Conservation (phyloP, 805 yeast species). For the Saccharomycopsis javanensis region DNA sequence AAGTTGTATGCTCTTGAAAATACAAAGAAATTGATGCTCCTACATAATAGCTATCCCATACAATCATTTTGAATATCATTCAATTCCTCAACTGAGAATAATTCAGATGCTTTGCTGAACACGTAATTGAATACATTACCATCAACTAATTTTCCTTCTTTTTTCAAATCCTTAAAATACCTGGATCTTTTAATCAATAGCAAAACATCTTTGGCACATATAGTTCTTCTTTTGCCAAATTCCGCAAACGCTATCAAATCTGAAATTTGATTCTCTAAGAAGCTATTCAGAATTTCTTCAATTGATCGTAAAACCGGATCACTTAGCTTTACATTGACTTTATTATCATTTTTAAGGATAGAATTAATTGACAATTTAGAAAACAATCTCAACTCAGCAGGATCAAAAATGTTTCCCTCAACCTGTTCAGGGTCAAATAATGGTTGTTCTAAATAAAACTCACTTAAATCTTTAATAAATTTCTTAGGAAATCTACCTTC, state of each 20-base stretch:
- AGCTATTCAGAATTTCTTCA: constrained; percentile 6
- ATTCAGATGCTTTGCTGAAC: constrained; percentile 2
- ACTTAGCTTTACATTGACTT: neutral
- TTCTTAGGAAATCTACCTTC: constrained; percentile 3
- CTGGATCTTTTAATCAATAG: constrained; percentile 11
- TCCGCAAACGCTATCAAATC: constrained; percentile 10
- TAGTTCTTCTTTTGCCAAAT: constrained; percentile 11
- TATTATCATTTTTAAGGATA: neutral
- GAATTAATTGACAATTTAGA: neutral
- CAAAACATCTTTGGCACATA: constrained; percentile 10
- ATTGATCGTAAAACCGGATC: constrained; percentile 1
- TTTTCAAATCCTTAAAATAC: neutral
- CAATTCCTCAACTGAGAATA: constrained; percentile 8
- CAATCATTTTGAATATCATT: constrained; percentile 11
- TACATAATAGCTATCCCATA: too few relatives aligned
- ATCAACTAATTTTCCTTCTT: neutral
- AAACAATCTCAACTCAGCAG: neutral
- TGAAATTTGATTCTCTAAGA: constrained; percentile 10
- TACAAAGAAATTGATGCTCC: too few relatives aligned
- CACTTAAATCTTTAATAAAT: constrained; percentile 9
- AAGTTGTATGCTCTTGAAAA: too few relatives aligned
- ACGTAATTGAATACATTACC: constrained; percentile 2
- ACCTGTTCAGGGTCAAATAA: neutral
- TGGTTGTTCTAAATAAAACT: constrained; percentile 8
- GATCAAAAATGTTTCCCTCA: neutral